phyloP scores from a whole-genome alignment of 345 rosid species.

The Syzygium grande region DNA sequence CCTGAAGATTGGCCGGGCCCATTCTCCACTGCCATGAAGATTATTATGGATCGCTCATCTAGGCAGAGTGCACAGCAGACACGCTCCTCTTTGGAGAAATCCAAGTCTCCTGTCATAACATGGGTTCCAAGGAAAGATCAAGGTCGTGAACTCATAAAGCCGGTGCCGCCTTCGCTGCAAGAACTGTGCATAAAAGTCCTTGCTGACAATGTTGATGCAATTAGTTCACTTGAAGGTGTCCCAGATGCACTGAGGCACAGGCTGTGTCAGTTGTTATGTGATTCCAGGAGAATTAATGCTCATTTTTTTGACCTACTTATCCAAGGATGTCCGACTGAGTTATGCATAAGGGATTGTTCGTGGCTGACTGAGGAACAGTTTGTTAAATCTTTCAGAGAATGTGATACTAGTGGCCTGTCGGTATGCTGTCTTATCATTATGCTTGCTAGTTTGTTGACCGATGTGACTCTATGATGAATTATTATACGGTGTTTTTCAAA shows the following conservation, averaged over 20 bases:
- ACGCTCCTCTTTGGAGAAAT: constrained; percentile 3
- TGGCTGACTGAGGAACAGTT: constrained; percentile 84
- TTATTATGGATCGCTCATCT: constrained; percentile 57
- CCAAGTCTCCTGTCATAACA: constrained; percentile 14
- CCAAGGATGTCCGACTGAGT: constrained; percentile 58
- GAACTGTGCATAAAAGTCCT: constrained; percentile 47
- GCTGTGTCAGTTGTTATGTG: constrained; percentile 63
- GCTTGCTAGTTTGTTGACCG: background rate
- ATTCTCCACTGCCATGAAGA: constrained; percentile 92
- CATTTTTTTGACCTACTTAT: constrained; percentile 49
- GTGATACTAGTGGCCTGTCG: constrained; percentile 60
- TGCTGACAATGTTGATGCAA: constrained; percentile 68
- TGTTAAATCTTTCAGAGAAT: constrained; percentile 31
- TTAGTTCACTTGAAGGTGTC: constrained; percentile 65
- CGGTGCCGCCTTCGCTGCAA: constrained; percentile 40
- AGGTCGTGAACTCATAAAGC: constrained; percentile 6
- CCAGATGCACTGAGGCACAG: constrained; percentile 67
- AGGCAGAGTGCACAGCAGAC: constrained; percentile 10
- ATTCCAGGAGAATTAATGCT: constrained; percentile 50
- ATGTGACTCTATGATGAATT: background rate
- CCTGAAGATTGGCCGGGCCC: constrained; percentile 97
- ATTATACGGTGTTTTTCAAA: background rate
- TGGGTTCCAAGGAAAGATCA: constrained; percentile 54
- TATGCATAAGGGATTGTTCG: constrained; percentile 69
- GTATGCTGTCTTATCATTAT: constrained; percentile 24